Percentiles rank a stretch among this genome's conserved stretches.
phyloP scores from a whole-genome alignment of 371 early-diverging fungal genomes.

The Mucor saturninus region DNA sequence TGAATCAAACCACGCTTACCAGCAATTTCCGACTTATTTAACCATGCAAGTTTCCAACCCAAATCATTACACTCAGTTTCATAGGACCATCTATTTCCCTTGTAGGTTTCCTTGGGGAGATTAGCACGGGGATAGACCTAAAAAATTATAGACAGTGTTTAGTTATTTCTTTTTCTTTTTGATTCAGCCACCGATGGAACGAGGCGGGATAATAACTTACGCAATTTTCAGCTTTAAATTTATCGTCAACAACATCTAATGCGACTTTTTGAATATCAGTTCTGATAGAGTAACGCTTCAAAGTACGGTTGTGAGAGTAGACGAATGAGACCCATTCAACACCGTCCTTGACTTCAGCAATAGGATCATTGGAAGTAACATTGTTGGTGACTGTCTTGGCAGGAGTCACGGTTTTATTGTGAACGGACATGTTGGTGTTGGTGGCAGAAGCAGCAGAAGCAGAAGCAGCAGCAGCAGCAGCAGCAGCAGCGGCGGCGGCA shows the following conservation, averaged over 20 bases:
- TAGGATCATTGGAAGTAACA: constrained; percentile 40
- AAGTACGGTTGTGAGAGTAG: constrained; percentile 67
- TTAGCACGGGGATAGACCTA: constrained; percentile 74
- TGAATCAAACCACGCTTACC: constrained; percentile 94
- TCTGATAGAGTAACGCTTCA: constrained; percentile 75
- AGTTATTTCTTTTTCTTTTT: constrained; percentile 5
- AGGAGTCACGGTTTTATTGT: constrained; percentile 9
- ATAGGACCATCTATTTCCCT: constrained; percentile 94
- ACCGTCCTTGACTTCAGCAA: constrained; percentile 58
- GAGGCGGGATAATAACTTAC: constrained; percentile 47
- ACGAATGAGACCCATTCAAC: constrained; percentile 77
- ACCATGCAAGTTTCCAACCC: constrained; percentile 91
- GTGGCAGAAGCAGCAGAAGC: constrained; percentile 2
- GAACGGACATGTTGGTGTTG: background rate
- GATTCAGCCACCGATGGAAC: constrained; percentile 17
- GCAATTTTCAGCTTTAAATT: constrained; percentile 82
- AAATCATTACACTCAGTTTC: constrained; percentile 91
- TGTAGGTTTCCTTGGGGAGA: constrained; percentile 70
- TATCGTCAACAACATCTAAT: constrained; percentile 66
- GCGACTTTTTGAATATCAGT: constrained; percentile 83
- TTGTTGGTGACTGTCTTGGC: constrained; percentile 16
- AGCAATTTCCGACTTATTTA: constrained; percentile 85
- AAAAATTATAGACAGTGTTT: constrained; percentile 7
- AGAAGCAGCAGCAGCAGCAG: constrained; percentile 6
- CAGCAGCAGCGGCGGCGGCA: background rate